A percentile compares a stretch with the other conserved stretches of the same genome.
Conservation (phyloP, 2,329 filamentous ascomycete species). For the Fusarium sp. region DNA sequence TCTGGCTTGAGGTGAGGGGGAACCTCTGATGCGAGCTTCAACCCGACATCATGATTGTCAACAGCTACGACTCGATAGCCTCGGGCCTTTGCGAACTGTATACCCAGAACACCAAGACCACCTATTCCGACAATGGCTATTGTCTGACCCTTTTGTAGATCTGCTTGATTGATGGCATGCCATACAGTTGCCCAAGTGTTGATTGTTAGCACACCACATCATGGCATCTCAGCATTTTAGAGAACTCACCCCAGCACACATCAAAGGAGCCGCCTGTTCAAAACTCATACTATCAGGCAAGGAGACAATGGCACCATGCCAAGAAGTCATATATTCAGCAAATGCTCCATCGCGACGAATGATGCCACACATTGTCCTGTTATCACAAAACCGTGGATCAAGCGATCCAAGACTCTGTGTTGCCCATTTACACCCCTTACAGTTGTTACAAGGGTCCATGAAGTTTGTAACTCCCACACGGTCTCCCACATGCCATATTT, state of each 20-base stretch:
- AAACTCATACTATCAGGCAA: constrained; percentile 25
- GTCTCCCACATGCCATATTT: constrained; percentile 24
- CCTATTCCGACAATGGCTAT: constrained; percentile 39
- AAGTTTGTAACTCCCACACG: constrained; percentile 35
- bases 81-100: constrained; percentile 45
- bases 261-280: constrained; percentile 34
- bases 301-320: constrained; percentile 20
- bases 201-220: background rate
- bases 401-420: constrained; percentile 7
- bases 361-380: constrained; percentile 32
- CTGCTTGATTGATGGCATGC: constrained; percentile 27
- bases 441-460: constrained; percentile 29
- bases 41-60: constrained; percentile 35
- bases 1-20: constrained; percentile 31
- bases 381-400: constrained; percentile 33
- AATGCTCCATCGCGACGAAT: constrained; percentile 22
- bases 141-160: constrained; percentile 1
- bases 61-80: constrained; percentile 44
- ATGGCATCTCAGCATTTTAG: background rate
- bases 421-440: constrained; percentile 31
- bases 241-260: constrained; percentile 29
- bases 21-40: constrained; percentile 31
- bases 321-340: constrained; percentile 33
- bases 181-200: constrained; percentile 27
- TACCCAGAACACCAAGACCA: constrained; percentile 42